phyloP scores from a whole-genome alignment of 1,139 yeast genomes.

The Yamadazyma kanchanaburiensis region DNA sequence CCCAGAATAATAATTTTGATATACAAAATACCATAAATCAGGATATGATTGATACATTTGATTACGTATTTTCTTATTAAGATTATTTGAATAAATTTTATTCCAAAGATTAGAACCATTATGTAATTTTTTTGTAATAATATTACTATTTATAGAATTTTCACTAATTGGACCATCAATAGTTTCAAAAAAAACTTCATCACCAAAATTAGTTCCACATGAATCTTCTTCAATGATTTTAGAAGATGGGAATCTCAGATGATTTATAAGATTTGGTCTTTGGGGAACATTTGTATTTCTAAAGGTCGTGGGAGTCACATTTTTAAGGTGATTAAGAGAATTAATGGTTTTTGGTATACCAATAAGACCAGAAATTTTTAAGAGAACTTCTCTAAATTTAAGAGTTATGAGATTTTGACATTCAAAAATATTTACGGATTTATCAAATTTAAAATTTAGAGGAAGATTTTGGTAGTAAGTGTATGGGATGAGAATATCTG shows the following conservation, averaged over 20 bases:
- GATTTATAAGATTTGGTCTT: constrained; percentile 28
- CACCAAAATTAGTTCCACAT: constrained; percentile 32
- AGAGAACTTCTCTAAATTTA: constrained; percentile 68
- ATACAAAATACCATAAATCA: constrained; percentile 73
- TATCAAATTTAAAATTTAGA: constrained; percentile 31
- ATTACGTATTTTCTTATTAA: constrained; percentile 60
- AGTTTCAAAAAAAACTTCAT: constrained; percentile 24
- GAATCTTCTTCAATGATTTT: constrained; percentile 41
- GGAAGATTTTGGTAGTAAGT: constrained; percentile 39
- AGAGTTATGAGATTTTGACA: constrained; percentile 45
- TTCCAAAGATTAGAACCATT: constrained; percentile 74
- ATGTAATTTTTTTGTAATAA: constrained; percentile 26
- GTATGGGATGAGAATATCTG: constrained; percentile 43
- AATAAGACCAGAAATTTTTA: constrained; percentile 73
- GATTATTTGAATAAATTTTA: constrained; percentile 66
- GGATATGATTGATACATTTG: constrained; percentile 79
- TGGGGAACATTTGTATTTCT: constrained; percentile 28
- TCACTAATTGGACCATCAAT: constrained; percentile 42
- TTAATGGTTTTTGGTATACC: constrained; percentile 88
- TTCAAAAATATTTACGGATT: constrained; percentile 29
- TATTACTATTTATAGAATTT: constrained; percentile 27
- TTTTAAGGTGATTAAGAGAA: constrained; percentile 62
- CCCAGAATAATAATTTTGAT: constrained; percentile 75
- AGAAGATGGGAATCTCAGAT: constrained; percentile 36
- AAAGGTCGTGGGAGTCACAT: constrained; percentile 57